Percentiles rank a stretch among this genome's conserved stretches.
phyloP scores from a whole-genome alignment of 1,284 basidiomycete genomes.

The Coniophora puteana region DNA sequence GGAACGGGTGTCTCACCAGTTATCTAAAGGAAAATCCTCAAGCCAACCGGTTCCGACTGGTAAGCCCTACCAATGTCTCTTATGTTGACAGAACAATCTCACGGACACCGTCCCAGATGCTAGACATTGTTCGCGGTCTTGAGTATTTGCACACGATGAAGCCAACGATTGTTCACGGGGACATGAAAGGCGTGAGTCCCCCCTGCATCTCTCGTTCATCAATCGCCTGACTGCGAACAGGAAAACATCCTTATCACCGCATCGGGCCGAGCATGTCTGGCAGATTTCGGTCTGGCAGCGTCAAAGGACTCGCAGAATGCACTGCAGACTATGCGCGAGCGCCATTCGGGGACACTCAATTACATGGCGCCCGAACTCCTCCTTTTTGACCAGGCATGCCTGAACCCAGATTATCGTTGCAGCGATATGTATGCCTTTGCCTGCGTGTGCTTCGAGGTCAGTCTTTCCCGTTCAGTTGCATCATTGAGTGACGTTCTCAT shows the following conservation, averaged over 20 bases:
- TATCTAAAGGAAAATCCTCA: slow-evolving; percentile 31
- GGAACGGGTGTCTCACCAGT: slow-evolving; percentile 32
- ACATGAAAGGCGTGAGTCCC: slow-evolving; percentile 36
- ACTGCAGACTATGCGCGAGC: no score
- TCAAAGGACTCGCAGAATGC: slow-evolving; percentile 16
- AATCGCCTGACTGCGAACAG: slow-evolving; percentile 8
- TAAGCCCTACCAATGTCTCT: slow-evolving; percentile 15
- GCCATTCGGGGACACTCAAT: slow-evolving; percentile 15
- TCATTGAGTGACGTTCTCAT: neutral
- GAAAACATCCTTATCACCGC: slow-evolving; percentile 21
- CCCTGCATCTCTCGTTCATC: neutral
- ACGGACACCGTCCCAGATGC: slow-evolving; percentile 24
- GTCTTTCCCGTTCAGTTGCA: neutral
- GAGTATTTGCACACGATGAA: slow-evolving; percentile 36
- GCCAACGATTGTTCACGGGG: slow-evolving; percentile 41
- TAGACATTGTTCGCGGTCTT: slow-evolving; percentile 36
- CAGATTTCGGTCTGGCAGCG: slow-evolving; percentile 24
- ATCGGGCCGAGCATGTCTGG: slow-evolving; percentile 23
- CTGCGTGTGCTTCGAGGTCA: slow-evolving; percentile 23
- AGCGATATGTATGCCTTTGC: slow-evolving; percentile 27
- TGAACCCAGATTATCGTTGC: slow-evolving; percentile 19
- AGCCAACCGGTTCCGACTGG: slow-evolving; percentile 30
- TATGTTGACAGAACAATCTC: neutral
- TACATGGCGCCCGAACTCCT: slow-evolving; percentile 24
- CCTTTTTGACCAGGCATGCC: slow-evolving; percentile 6